Evolutionary conservation across 805 yeast species (phyloP).

Genomic region (Lipomyces yamadae): DNA sequence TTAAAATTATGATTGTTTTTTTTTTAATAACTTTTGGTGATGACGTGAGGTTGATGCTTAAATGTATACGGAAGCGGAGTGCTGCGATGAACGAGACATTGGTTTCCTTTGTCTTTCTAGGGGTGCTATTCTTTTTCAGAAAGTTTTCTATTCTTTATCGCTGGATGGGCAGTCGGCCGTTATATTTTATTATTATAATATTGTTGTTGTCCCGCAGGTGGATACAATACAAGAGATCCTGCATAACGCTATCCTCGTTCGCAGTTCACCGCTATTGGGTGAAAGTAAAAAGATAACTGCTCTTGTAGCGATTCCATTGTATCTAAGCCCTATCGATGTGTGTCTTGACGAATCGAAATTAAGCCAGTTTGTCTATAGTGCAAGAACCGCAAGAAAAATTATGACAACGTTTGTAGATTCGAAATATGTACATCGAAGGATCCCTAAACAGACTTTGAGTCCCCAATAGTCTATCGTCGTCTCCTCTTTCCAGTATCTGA

Average conservation of each 20-base stretch:
- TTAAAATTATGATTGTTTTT: background rate
- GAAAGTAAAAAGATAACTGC: too few relatives aligned
- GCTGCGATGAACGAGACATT: background rate
- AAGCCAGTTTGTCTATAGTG: background rate
- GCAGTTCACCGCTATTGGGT: too few relatives aligned
- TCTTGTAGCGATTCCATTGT: background rate
- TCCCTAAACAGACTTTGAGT: background rate
- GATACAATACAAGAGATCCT: constrained; percentile 1
- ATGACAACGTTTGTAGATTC: background rate
- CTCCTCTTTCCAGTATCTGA: background rate
- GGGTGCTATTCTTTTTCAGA: background rate
- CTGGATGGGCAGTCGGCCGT: background rate
- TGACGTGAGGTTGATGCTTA: background rate
- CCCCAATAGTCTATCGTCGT: background rate
- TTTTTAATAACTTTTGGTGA: background rate
- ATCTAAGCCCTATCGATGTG: background rate
- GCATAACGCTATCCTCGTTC: background rate
- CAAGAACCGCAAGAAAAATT: background rate
- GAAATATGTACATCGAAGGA: background rate
- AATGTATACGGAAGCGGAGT: background rate
- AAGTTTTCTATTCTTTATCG: background rate
- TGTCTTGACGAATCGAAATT: too few relatives aligned
- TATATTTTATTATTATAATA: background rate
- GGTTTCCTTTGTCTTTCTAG: background rate
- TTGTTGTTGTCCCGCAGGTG: background rate